Evolutionary conservation across 2,329 filamentous ascomycete species (phyloP).

Genomic region (Pyricularia grisea): DNA sequence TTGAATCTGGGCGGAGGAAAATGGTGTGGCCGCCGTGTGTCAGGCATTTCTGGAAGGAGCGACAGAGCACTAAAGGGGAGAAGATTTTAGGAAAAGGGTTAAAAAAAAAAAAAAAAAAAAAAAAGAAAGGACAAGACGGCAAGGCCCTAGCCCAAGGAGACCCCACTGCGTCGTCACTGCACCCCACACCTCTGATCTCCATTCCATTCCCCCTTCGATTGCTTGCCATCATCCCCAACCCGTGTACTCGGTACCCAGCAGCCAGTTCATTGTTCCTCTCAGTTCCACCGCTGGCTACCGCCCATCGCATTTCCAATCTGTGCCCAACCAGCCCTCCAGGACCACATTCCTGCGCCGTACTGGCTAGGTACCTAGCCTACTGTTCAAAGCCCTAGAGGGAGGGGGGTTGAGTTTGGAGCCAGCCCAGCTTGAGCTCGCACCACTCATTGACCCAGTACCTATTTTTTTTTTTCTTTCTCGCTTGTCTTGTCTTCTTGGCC

Average conservation of each 20-base stretch:
- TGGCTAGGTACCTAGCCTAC: neutral
- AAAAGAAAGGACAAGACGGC: neutral
- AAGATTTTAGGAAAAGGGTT: neutral
- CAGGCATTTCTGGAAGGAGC: neutral
- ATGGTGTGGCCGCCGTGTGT: constrained; percentile 1
- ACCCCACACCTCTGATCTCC: constrained; percentile 1
- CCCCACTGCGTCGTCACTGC: neutral
- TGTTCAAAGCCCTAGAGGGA: neutral
- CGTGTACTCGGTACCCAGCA: neutral
- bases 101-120: neutral
- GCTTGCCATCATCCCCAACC: neutral
- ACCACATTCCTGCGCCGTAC: neutral
- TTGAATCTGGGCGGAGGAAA: neutral
- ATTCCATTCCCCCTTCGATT: neutral
- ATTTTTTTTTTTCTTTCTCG: neutral
- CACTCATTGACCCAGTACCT: neutral
- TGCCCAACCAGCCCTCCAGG: neutral
- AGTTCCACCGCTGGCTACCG: neutral
- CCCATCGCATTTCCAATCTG: neutral
- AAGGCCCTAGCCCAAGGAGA: neutral
- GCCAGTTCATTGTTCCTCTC: neutral
- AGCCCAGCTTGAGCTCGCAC: neutral
- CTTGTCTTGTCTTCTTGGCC: constrained; percentile 4
- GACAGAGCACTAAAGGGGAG: neutral
- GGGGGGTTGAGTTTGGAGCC: neutral